Base-by-base conservation (phyloP, 148 eudicot genomes). In the Simmondsia chinensis region DNA sequence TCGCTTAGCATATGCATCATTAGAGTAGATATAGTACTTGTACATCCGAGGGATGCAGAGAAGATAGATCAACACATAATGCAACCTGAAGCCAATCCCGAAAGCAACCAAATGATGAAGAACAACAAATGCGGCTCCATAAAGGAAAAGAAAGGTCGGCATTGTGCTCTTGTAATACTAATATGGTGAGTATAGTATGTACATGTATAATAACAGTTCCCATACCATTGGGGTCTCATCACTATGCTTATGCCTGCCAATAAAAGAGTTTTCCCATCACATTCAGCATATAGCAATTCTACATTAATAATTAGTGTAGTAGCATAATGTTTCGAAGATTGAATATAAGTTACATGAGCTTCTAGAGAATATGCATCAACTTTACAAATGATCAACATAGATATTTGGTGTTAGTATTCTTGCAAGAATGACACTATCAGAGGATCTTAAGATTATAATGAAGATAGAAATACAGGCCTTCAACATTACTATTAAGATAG, bases 161-260 rank as follows among this genome's bases (percentile, higher is more conserved):
- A 87, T 87, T 37, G 96, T 87, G 73, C 96, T 87, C 43, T 75
- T 76, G 43, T 87, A 87, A 40, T 87, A 94, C 96, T 94, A 87
- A 68, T 83, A 94, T 11, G 96, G 94, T 7, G 96, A 87, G 64
- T 87, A 83, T 34, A 87, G 94, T 48, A 87, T 87, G 70, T 87
- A 83, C 46, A 87, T 69, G 54, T 87, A 87, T n/a, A 87, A 81
- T 39, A 87, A 94, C 88, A 87, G 72, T 59, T 87, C 96, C 96
- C 96, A 87, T 4, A 87, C 88, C 94, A 87, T 87, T 26, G 96
- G 96, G 18, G 94, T 87, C 70, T 87, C 96, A 60, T 87, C 94
- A 34, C 94, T 79, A 43, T 80, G 84, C 59, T 83, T 94, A 66
- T 74, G 80, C 79, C 96, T 87, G 82, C 39, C 54, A 75, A 54